Evolutionary conservation across 140 eudicot genomes (phyloP).

Genomic region (Stevia rebaudiana): DNA sequence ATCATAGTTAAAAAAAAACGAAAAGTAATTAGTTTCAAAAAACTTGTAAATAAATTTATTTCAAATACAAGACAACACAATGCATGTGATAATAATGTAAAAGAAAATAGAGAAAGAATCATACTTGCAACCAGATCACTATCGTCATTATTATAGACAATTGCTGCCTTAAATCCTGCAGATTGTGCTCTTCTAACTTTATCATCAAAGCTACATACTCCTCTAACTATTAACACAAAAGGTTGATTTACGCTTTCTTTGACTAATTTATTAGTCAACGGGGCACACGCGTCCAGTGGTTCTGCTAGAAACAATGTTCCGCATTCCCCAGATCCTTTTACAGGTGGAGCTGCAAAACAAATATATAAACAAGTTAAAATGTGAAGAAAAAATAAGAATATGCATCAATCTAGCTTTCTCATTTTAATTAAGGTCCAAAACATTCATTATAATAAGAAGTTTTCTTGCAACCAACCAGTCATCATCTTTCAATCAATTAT

Average conservation of each 20-base stretch:
- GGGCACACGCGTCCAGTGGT: conserved; percentile 72
- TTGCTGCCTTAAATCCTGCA: conserved; percentile 85
- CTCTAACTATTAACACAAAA: conserved; percentile 68
- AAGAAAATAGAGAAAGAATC: conserved; percentile 16
- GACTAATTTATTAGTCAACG: conserved; percentile 43
- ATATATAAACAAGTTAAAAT: conserved; percentile 1
- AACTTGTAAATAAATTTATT: neutral
- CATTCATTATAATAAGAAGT: too few relatives aligned
- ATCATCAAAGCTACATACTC: conserved; percentile 89
- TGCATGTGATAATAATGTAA: conserved; percentile 8
- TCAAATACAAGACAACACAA: neutral
- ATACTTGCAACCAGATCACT: conserved; percentile 91
- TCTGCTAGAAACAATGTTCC: conserved; percentile 68
- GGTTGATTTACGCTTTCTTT: conserved; percentile 31
- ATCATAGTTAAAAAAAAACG: too few relatives aligned
- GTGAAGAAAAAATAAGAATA: neutral
- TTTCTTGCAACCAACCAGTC: neutral
- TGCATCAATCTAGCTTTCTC: neutral
- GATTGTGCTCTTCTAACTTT: conserved; percentile 84
- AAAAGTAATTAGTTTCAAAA: too few relatives aligned
- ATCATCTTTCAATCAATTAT: neutral
- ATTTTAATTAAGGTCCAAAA: conserved; percentile 5
- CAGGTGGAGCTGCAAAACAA: conserved; percentile 58
- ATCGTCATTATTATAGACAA: conserved; percentile 57
- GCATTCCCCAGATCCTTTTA: conserved; percentile 55